These are phyloP conservation scores for Hydnomerulius pinastri DNA, from an alignment of 768 basidiomycete species.

Conservation along the genomic window DNA sequence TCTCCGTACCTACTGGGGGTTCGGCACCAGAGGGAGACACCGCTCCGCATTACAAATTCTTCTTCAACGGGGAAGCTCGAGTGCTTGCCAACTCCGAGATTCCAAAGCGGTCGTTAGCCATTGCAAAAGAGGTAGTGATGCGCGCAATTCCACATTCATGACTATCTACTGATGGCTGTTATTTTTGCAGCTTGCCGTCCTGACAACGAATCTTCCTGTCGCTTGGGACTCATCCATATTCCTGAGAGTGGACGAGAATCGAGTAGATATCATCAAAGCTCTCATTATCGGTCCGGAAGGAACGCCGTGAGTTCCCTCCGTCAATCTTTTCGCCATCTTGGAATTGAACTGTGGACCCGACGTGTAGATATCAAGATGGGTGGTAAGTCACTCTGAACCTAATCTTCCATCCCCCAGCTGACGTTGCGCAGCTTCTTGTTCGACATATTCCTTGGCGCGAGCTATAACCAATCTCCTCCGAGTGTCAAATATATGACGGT, in stretches of 20 bases:
- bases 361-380: conserved; percentile 80
- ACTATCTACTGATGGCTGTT: conserved; percentile 10
- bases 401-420: conserved; percentile 1
- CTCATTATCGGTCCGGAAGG: conserved; percentile 91
- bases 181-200: conserved; percentile 77
- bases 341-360: conserved; percentile 8
- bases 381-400: conserved; percentile 52
- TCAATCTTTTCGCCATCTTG: background rate
- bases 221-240: conserved; percentile 96
- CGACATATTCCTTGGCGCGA: conserved; percentile 90
- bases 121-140: conserved; percentile 85
- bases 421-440: conserved; percentile 60
- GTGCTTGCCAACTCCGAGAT: conserved; percentile 85
- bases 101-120: conserved; percentile 89
- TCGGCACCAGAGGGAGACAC: conserved; percentile 46
- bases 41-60: conserved; percentile 77
- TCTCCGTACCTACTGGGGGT: conserved; percentile 49
- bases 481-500: conserved; percentile 69
- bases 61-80: conserved; percentile 79
- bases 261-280: conserved; percentile 92
- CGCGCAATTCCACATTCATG: background rate
- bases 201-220: conserved; percentile 92
- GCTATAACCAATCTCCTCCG: conserved; percentile 87
- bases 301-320: conserved; percentile 67
- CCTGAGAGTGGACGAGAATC: conserved; percentile 87